Base-by-base conservation (phyloP, 2,329 filamentous ascomycete genomes). In the Curvularia lunata region DNA sequence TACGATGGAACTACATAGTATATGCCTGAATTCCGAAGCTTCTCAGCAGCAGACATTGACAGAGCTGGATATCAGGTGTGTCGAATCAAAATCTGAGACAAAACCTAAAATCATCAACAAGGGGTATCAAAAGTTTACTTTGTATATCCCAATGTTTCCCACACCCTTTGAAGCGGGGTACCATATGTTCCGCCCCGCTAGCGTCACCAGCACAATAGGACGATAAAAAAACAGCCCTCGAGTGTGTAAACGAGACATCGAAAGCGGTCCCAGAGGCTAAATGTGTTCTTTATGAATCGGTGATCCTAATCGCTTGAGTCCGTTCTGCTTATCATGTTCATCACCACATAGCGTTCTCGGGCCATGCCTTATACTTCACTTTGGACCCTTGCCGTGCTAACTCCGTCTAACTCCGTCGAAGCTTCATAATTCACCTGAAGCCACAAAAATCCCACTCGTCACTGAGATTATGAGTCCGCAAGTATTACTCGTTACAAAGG, bases 361-460 rank as follows among this genome's bases (percentile, higher is more conserved):
- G 7, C 47, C 47, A 32, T 25, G 21, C 47, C 32, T 32, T 32
- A 18, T 2, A 48, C 12, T 37, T 25, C 9, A 18, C 19, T 4
- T 5, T 47, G 30, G 28, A 34, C 45, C 48, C n/a, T 21, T 4
- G 13, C 5, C 13, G n/a, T 42, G 47, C 16, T 2, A 56, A 52
- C 27, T 51, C 34, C 37, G 48, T 16, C 42, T 48, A 56, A 34
- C 18, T 43, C 49, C 43, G 30, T 43, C 34, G 18, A 53, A 27
- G n/a, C 52, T 42, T 43, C 43, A 53, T 56, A 43, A 19, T 16
- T 21, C 28, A 18, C 25, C 6, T n/a, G 8, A 27, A 13, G 18
- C 7, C 21, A n/a, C 12, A 30, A 18, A 37, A 28, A 16, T 18
- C 23, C 25, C 21, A 52, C 43, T 13, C 10, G 7, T 30, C 28